Evolutionary conservation across 2,329 filamentous ascomycete genomes (phyloP), one percentile per base, ranked within the genome.

Genomic region (Orbilia ellipsospora): DNA sequence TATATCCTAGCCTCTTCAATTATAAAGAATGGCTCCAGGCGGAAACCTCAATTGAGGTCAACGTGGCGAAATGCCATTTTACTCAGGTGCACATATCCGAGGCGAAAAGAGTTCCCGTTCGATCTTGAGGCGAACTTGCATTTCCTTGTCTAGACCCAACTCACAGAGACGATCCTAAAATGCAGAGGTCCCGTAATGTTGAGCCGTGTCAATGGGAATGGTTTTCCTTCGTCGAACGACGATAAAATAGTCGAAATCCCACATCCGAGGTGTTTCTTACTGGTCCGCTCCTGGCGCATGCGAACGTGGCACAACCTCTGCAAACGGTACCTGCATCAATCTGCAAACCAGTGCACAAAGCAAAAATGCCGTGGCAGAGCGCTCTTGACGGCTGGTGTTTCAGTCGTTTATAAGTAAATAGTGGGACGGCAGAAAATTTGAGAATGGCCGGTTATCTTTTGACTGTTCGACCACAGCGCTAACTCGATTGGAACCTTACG

Each of bases 321-420:
- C 61, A 68, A 74, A 74, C 70, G 70, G 70, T 74, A 74, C 70
- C 70, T 74, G 70, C 66, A 70, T 70, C 57, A 23, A 61, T 36
- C 60, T 73, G 68, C 62, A 63, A 50, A 31, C 26, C 50, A 51
- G 18, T 13, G 13, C 13, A 40, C 48, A 31, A 20, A 15, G 44
- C 66, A 16, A 57, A 20, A 57, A 42, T 62, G 42, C 65, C 48
- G 65, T 69, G 56, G 23, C 54, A 5, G n/a, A 55, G 12, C n/a
- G 36, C 18, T 67, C 15, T 44, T 36, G 48, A 51, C 50, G 68
- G 55, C 40, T 45, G 61, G 40, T 57, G 55, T 60, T 61, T 68
- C 45, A 26, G 60, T 31, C 2, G 48, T 18, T 36, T 36, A 10
- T 36, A 7, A 36, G 31, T 36, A 10, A 10, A 36, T 36, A 36